Conservation (phyloP, 2,329 filamentous ascomycete species). For the Trichoderma guizhouense region DNA sequence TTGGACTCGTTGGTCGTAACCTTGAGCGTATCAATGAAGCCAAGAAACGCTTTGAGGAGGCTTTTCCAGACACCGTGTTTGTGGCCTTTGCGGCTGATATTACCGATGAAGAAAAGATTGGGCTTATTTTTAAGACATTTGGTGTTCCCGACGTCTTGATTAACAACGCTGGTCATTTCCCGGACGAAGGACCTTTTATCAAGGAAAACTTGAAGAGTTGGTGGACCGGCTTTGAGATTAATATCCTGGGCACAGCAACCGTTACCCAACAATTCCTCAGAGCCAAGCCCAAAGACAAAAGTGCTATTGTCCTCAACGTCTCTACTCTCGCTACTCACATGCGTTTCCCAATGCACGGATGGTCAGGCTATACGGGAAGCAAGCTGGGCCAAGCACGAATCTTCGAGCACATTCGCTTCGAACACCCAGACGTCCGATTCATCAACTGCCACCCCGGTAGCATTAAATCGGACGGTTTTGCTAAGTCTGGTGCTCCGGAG, state of each 20-base stretch:
- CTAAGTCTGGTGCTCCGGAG: background rate
- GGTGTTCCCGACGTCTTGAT: background rate
- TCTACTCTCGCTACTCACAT: background rate
- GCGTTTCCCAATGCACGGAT: background rate
- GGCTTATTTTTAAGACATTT: background rate
- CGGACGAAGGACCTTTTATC: background rate
- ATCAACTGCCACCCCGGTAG: background rate
- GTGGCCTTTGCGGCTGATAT: background rate
- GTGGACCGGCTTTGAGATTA: background rate
- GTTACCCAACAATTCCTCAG: background rate
- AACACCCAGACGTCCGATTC: background rate
- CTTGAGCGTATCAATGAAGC: background rate
- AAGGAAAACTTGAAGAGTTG: background rate
- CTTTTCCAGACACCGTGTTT: background rate
- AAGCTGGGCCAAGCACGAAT: background rate
- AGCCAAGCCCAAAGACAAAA: background rate
- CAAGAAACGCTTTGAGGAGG: background rate
- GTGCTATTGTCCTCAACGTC: background rate
- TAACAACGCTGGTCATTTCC: background rate
- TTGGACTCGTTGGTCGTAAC: background rate
- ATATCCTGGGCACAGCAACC: background rate
- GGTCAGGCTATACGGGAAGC: background rate
- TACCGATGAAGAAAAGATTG: background rate
- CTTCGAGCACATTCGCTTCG: background rate
- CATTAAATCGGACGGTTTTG: background rate